Evolutionary conservation across 2,329 filamentous ascomycete species (phyloP).

Genomic region (Colletotrichum spaethianum): DNA sequence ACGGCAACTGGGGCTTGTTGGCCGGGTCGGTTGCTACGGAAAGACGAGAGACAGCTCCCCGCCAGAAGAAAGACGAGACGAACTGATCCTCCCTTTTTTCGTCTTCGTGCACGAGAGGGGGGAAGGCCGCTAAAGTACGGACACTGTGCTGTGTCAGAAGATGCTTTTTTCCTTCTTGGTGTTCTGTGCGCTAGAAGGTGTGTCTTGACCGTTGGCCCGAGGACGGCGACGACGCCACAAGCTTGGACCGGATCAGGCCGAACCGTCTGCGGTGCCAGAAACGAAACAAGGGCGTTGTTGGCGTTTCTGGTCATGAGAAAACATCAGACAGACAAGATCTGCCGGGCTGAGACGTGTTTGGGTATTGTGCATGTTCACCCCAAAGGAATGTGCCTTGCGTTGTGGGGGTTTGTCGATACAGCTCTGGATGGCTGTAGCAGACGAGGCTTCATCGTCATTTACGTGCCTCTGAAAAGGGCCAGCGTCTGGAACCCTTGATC

Average conservation of each 20-base stretch:
- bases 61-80: conserved; percentile 7
- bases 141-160: conserved; percentile 4
- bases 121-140: background rate
- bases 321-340: background rate
- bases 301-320: background rate
- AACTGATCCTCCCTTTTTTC: background rate
- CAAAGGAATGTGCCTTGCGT: background rate
- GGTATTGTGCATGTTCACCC: background rate
- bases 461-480: background rate
- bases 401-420: background rate
- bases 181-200: background rate
- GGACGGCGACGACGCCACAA: conserved; percentile 10
- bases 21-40: conserved; percentile 5
- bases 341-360: background rate
- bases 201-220: conserved; percentile 21
- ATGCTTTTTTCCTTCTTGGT: background rate
- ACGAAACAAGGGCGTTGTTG: background rate
- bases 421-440: background rate
- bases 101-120: background rate
- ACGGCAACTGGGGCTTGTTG: conserved; percentile 1
- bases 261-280: background rate
- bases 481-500: conserved; percentile 3
- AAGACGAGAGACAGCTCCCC: background rate
- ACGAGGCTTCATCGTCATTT: conserved; percentile 3
- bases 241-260: conserved; percentile 1